Evolutionary conservation across 805 yeast genomes (phyloP).

Genomic region (Vanderwaltozyma tropicalis): DNA sequence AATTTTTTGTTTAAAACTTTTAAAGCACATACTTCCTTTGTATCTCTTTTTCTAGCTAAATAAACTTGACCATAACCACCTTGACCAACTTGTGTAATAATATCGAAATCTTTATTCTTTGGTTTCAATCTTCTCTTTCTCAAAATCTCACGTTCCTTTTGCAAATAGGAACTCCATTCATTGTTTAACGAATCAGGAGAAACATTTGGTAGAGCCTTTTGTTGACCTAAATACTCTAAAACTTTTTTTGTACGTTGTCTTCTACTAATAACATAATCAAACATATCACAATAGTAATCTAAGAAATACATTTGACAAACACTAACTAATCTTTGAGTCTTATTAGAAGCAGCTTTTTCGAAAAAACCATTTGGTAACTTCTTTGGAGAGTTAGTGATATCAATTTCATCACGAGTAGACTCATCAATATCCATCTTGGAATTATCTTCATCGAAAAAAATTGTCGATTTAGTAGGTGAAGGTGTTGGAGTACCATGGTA

Average conservation of each 20-base stretch:
- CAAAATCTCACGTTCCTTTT: conserved; percentile 73
- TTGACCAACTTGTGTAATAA: conserved; percentile 97
- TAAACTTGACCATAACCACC: conserved; percentile 99
- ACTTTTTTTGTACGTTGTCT: conserved; percentile 73
- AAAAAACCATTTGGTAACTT: conserved; percentile 38
- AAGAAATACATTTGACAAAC: conserved; percentile 90
- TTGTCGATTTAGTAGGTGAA: conserved; percentile 24
- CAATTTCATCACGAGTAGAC: conserved; percentile 12
- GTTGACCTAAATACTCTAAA: conserved; percentile 39
- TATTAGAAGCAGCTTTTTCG: conserved; percentile 52
- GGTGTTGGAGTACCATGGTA: conserved; percentile 12
- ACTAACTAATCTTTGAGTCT: conserved; percentile 75
- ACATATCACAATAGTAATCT: conserved; percentile 92
- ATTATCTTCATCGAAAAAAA: conserved; percentile 17
- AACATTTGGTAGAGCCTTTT: conserved; percentile 16
- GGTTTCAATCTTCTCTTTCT: conserved; percentile 88
- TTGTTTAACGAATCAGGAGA: conserved; percentile 34
- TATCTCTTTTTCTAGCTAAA: conserved; percentile 85
- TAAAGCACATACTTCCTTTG: conserved; percentile 89
- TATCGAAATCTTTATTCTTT: conserved; percentile 88
- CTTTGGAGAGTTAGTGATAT: conserved; percentile 27
- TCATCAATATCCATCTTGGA: conserved; percentile 30
- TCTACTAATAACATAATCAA: conserved; percentile 82
- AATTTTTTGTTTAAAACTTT: conserved; percentile 83
- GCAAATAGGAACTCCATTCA: conserved; percentile 70